Evolutionary conservation across 306 rosid genomes (phyloP).

Genomic region (Prosopis cineraria): DNA sequence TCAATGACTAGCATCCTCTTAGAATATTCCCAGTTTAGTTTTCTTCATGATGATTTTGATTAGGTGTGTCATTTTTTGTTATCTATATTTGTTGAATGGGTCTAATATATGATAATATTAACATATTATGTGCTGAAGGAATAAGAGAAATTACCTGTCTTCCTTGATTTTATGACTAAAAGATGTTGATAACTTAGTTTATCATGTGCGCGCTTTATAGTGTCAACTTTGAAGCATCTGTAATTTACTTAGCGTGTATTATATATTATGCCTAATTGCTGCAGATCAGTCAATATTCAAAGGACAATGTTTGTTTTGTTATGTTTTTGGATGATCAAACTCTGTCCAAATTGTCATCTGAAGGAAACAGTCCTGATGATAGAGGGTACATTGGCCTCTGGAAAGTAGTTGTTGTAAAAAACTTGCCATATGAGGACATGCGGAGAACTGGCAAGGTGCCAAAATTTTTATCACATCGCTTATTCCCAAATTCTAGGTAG

Average conservation of each 20-base stretch:
- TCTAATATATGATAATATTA: constrained; percentile 11
- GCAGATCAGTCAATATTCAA: constrained; percentile 89
- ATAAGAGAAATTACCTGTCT: constrained; percentile 28
- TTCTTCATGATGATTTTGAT: constrained; percentile 25
- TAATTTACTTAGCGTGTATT: constrained; percentile 19
- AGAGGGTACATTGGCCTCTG: constrained; percentile 76
- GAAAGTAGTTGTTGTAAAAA: constrained; percentile 73
- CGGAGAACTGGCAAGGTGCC: constrained; percentile 98
- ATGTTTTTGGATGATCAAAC: constrained; percentile 90
- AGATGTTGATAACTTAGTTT: background rate
- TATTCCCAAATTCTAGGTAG: constrained; percentile 87
- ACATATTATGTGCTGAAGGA: constrained; percentile 14
- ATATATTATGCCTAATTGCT: constrained; percentile 39
- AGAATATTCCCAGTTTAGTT: constrained; percentile 4
- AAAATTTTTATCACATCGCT: constrained; percentile 87
- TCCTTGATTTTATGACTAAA: constrained; percentile 23
- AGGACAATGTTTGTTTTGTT: constrained; percentile 82
- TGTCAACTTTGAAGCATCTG: constrained; percentile 13
- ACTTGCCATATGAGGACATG: constrained; percentile 85
- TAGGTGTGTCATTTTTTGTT: constrained; percentile 1
- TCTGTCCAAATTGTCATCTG: constrained; percentile 60
- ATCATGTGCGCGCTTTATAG: constrained; percentile 19
- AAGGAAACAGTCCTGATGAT: constrained; percentile 75
- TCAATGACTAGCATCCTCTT: background rate
- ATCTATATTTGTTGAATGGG: constrained; percentile 12